phyloP scores from a whole-genome alignment of 2,329 filamentous ascomycete species.

The Penicillium sp. region DNA sequence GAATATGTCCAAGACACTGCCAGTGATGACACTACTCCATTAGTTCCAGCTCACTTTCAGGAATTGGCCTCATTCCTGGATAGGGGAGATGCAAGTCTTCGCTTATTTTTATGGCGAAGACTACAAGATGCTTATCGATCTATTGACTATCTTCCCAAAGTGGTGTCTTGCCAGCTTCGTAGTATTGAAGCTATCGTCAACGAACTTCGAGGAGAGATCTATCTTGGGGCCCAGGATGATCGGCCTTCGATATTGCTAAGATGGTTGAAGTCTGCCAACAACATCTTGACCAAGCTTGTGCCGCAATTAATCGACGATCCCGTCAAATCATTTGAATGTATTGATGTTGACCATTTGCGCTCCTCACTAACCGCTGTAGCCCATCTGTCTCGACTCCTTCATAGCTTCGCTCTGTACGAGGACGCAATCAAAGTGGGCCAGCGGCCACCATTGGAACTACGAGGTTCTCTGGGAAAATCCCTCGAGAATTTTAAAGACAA shows the following conservation, averaged over 20 bases:
- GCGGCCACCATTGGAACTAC: conserved; percentile 57
- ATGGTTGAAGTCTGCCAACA: conserved; percentile 74
- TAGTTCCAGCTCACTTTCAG: conserved; percentile 52
- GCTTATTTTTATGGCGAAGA: conserved; percentile 83
- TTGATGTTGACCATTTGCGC: conserved; percentile 74
- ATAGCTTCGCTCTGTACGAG: conserved; percentile 75
- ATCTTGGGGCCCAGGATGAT: conserved; percentile 53
- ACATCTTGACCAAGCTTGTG: conserved; percentile 69
- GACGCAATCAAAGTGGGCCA: conserved; percentile 81
- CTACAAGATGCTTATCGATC: conserved; percentile 83
- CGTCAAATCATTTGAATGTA: conserved; percentile 68
- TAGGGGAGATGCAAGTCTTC: conserved; percentile 74
- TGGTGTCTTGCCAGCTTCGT: conserved; percentile 79
- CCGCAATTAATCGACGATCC: conserved; percentile 63
- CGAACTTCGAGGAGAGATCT: conserved; percentile 61
- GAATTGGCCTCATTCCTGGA: conserved; percentile 85
- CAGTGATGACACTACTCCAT: conserved; percentile 31
- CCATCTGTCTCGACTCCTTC: conserved; percentile 68
- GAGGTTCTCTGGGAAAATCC: conserved; percentile 40
- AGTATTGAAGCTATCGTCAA: conserved; percentile 78
- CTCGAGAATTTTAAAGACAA: conserved; percentile 57
- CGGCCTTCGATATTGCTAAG: conserved; percentile 69
- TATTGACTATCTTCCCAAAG: conserved; percentile 82
- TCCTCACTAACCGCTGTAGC: conserved; percentile 69
- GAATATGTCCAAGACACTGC: conserved; percentile 22